Base-by-base conservation (phyloP, 2,329 filamentous ascomycete genomes). In the Fusarium robinianum region DNA sequence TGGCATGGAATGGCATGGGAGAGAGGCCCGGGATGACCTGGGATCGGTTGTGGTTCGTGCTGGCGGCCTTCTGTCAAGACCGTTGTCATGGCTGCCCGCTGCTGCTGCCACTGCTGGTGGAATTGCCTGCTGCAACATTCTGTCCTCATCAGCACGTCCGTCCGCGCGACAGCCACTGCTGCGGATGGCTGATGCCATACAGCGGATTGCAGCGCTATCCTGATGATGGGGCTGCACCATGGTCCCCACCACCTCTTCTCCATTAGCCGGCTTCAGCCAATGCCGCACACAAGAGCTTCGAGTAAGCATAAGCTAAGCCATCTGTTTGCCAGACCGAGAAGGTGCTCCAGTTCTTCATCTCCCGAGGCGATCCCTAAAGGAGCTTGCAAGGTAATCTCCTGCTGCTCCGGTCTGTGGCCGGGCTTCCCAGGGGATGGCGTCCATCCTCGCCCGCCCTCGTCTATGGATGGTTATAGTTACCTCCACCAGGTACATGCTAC, bases 251-350 rank as follows among this genome's bases (percentile, higher is more conserved):
- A 61, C 58, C 47, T 49, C 41, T 44, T 42, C 41, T 49, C 56
- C 55, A 43, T 53, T 50, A 53, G 46, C 49, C 49, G 38, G 51
- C 49, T 21, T 37, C 46, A 44, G 43, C 49, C 47, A 55, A 43
- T 57, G 49, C 54, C 53, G 53, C 55, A 43, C 34, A 51, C 19
- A 55, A 47, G 50, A 49, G 42, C 49, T 52, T 54, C 47, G 49
- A 56, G 57, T 60, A 60, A 60, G 54, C 57, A 60, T 60, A 56
- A 61, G 55, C 58, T 57, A 58, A 60, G 49, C 41, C 19, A 32
- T 41, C 45, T 51, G 37, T 48, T 59, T 26, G 39, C 51, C 46
- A 59, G 44, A 42, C 42, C 35, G 48, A 55, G 46, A 48, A 48
- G 46, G 46, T 41, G 46, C 48, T 49, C 52, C 38, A 48, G 42